Base-by-base conservation (phyloP, 192 early-diverging fungal species). In the Mortierella antarctica region DNA sequence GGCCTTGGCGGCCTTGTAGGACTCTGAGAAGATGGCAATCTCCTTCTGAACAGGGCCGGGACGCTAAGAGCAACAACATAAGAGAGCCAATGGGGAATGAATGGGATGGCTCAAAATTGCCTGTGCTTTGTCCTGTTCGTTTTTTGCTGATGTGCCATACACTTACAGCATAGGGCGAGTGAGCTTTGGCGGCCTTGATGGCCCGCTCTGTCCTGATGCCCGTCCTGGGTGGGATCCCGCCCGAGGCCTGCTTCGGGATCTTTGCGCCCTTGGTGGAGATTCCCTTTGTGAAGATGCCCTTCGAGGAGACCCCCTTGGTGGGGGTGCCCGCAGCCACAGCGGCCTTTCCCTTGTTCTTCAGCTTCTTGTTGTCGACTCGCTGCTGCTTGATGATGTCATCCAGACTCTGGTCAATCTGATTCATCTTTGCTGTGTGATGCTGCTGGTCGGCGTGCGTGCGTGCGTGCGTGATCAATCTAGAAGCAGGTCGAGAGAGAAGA, bases 361-460 rank as follows among this genome's bases (percentile, higher is more conserved):
- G 14, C 42, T 62, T 69, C 42, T 80, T 80, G 58, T 80, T 72
- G 1, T 40, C 70, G n/a, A 56, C 18, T 4, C 69, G 63, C 46
- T 79, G 60, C 15, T 39, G 41, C 65, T 71, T 80, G 70, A 80
- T 80, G 69, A 80, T 71, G 45, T 80, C 76, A 54, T 80, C 76
- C 20, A 80, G 59, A 47, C 65, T 66, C 41, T 63, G 51, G 46
- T 80, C 70, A 57, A 78, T 77, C 42, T 47, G 44, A 21, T 66
- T 65, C 63, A 79, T 75, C 31, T 42, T 49, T n/a, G 10, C 10
- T 31, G 18, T 17, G 48, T 0, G 15, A 15, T 56, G 52, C 51
- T 65, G 53, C 18, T 6, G 54, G 40, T 14, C 31, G 59, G 7
- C 42, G 14, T 56, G 51, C 14, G 18, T 55, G 57, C 6, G 54